phyloP scores from a whole-genome alignment of 257 asterid species.

The Henckelia pumila region DNA sequence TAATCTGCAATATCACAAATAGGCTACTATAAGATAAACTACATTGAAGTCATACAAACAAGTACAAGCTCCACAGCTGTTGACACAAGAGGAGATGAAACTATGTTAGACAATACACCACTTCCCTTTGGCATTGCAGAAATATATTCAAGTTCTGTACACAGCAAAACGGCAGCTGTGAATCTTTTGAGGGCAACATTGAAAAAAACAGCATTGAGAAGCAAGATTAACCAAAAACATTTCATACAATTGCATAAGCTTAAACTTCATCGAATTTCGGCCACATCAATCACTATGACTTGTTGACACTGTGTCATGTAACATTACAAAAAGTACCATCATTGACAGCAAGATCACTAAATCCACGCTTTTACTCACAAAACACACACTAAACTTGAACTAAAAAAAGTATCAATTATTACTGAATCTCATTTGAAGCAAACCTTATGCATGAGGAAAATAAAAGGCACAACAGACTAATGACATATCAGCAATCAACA shows the following conservation, averaged over 20 bases:
- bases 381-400: neutral
- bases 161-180: neutral
- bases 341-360: neutral
- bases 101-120: neutral
- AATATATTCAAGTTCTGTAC: neutral
- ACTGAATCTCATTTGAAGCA: neutral
- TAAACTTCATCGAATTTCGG: neutral
- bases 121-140: constrained; percentile 11
- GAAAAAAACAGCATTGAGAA: neutral
- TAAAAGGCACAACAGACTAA: neutral
- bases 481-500: neutral
- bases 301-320: neutral
- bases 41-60: neutral
- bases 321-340: neutral
- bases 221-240: too few relatives aligned
- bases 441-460: neutral
- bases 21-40: neutral
- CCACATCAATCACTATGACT: neutral
- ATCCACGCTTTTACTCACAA: neutral
- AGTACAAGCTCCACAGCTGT: neutral
- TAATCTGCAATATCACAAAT: constrained; percentile 47
- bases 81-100: neutral
- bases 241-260: neutral
- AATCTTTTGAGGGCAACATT: too few relatives aligned
- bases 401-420: neutral